Evolutionary conservation across 1,284 basidiomycete genomes (phyloP).

Genomic region (Heterobasidion irregulare): DNA sequence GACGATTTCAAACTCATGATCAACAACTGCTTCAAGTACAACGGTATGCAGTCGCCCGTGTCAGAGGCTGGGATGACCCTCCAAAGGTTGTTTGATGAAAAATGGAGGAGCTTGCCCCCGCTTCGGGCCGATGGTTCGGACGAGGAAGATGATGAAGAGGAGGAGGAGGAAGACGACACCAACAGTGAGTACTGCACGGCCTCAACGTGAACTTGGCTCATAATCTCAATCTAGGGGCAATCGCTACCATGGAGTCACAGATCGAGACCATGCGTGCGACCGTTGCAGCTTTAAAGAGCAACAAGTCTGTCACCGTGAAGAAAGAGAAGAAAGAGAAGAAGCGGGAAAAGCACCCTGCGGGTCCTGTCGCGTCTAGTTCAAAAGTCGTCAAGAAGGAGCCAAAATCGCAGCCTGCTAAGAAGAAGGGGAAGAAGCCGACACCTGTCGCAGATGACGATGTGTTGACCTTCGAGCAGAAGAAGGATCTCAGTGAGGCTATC

Average conservation of each 20-base stretch:
- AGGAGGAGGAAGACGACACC: slow-evolving; percentile 36
- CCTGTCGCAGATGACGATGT: slow-evolving; percentile 51
- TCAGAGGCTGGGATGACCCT: slow-evolving; percentile 78
- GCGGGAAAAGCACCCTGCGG: slow-evolving; percentile 53
- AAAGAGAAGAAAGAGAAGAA: slow-evolving; percentile 28
- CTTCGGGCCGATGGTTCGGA: slow-evolving; percentile 31
- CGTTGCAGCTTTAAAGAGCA: slow-evolving; percentile 45
- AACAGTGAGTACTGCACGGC: slow-evolving; percentile 33
- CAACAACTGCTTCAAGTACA: slow-evolving; percentile 89
- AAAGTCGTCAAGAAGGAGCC: slow-evolving; percentile 39
- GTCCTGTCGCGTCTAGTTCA: slow-evolving; percentile 54
- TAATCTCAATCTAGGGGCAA: slow-evolving; percentile 38
- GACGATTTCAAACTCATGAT: slow-evolving; percentile 94
- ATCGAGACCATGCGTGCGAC: slow-evolving; percentile 65
- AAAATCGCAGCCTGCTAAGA: slow-evolving; percentile 41
- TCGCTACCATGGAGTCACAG: slow-evolving; percentile 65
- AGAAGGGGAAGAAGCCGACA: slow-evolving; percentile 28
- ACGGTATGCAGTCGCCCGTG: slow-evolving; percentile 83
- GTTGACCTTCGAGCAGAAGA: slow-evolving; percentile 90
- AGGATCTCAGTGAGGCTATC: slow-evolving; percentile 91
- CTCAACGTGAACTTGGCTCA: slow-evolving; percentile 5
- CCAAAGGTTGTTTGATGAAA: slow-evolving; percentile 84
- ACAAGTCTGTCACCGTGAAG: neutral
- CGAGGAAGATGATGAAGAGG: slow-evolving; percentile 43
- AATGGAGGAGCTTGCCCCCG: slow-evolving; percentile 77